Conservation (phyloP, 1,284 basidiomycete species). For the Mycosarcoma maydis region DNA sequence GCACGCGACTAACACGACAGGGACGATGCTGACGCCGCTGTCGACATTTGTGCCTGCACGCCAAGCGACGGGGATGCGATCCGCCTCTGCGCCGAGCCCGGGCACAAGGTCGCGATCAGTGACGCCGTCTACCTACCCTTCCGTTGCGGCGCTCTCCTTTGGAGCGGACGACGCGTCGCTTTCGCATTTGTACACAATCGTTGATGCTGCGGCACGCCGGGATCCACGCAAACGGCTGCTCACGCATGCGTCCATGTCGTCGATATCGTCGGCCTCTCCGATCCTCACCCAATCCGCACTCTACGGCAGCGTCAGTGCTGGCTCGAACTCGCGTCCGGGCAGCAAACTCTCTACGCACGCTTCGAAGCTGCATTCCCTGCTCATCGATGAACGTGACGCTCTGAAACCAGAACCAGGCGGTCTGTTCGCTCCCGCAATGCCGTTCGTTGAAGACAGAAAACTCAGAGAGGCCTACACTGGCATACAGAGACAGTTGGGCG, state of each 20-base stretch:
- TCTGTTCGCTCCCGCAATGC: constrained; percentile 45
- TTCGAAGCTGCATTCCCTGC: neutral
- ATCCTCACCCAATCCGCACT: constrained; percentile 4
- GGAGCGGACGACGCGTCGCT: constrained; percentile 49
- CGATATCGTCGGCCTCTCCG: constrained; percentile 18
- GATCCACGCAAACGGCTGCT: constrained; percentile 36
- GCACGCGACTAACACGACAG: constrained; percentile 37
- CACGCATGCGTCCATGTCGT: constrained; percentile 28
- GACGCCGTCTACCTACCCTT: constrained; percentile 24
- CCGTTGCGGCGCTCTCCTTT: constrained; percentile 28
- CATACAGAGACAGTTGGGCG: constrained; percentile 30
- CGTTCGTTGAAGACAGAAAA: constrained; percentile 37
- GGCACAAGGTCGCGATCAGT: constrained; percentile 12
- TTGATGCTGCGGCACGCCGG: constrained; percentile 55
- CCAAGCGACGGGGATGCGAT: constrained; percentile 7
- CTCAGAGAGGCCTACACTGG: constrained; percentile 35
- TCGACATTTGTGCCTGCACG: constrained; percentile 23
- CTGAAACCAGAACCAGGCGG: constrained; percentile 43
- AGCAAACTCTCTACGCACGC: constrained; percentile 22
- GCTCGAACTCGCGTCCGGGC: constrained; percentile 15
- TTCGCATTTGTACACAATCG: constrained; percentile 55
- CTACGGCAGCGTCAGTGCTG: constrained; percentile 1
- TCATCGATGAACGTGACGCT: constrained; percentile 20
- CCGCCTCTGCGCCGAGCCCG: constrained; percentile 4
- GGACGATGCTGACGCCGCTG: constrained; percentile 46